phyloP scores from a whole-genome alignment of 2,329 filamentous ascomycete species.

The Ascochyta koolunga region DNA sequence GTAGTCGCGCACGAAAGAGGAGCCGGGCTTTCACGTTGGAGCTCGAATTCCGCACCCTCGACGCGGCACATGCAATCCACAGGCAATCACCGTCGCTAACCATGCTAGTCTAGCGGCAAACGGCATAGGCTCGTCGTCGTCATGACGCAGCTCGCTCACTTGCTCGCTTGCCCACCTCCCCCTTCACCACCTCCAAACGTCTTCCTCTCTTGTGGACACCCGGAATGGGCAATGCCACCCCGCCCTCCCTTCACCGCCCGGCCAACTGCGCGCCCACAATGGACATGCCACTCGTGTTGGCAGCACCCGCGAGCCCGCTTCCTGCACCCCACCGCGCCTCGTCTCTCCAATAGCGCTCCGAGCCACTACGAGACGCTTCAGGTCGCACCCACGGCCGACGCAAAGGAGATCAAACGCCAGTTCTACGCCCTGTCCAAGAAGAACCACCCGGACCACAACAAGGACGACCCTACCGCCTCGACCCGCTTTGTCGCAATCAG shows the following conservation, averaged over 20 bases:
- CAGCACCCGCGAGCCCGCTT: slow-evolving; percentile 15
- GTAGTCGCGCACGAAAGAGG: neutral
- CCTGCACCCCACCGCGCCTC: slow-evolving; percentile 56
- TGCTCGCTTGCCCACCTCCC: neutral
- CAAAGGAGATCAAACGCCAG: slow-evolving; percentile 83
- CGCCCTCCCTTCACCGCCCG: slow-evolving; percentile 24
- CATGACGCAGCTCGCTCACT: neutral
- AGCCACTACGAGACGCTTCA: slow-evolving; percentile 86
- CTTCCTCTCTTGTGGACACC: neutral
- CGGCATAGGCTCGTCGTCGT: neutral
- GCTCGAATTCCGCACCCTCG: slow-evolving; percentile 23
- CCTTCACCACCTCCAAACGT: too few relatives aligned
- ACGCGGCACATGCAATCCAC: neutral
- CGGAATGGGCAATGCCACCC: slow-evolving; percentile 38
- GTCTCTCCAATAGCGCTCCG: slow-evolving; percentile 46
- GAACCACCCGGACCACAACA: slow-evolving; percentile 93
- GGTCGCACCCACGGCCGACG: slow-evolving; percentile 71
- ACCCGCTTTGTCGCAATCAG: slow-evolving; percentile 81
- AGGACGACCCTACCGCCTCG: slow-evolving; percentile 71
- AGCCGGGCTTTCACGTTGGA: slow-evolving; percentile 4
- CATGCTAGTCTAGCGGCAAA: too few relatives aligned
- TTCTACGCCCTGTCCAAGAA: slow-evolving; percentile 92
- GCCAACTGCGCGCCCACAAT: slow-evolving; percentile 19
- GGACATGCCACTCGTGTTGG: slow-evolving; percentile 28
- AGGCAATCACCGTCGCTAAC: too few relatives aligned